Conservation (phyloP, 2,329 filamentous ascomycete species). For the Fusarium protoensiforme region DNA sequence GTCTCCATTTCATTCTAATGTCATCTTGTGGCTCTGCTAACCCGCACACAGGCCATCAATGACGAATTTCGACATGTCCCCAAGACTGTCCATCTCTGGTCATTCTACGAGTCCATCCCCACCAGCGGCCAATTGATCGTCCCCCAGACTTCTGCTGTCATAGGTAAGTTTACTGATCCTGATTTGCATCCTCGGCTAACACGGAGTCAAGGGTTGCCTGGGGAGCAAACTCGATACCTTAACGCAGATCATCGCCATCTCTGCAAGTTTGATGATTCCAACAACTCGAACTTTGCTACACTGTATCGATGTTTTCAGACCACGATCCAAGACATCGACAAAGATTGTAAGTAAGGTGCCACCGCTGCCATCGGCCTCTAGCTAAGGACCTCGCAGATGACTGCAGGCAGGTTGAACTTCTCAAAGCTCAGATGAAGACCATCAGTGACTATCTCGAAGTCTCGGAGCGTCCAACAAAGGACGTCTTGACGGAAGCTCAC, state of each 20-base stretch:
- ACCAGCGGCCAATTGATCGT: not conserved
- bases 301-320: not conserved
- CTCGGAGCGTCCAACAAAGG: not conserved
- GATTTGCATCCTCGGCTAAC: not conserved
- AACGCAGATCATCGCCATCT: not conserved
- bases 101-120: not conserved
- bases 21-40: not conserved
- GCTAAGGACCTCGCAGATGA: not conserved
- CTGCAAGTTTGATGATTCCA: not conserved
- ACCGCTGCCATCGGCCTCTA: too few species aligned
- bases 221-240: not conserved
- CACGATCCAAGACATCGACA: not conserved
- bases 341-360: not conserved
- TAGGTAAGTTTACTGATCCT: not conserved
- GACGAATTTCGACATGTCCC: not conserved
- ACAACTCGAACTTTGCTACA: not conserved
- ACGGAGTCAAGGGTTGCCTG: not conserved
- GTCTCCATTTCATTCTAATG: too few species aligned
- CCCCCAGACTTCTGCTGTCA: not conserved
- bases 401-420: not conserved
- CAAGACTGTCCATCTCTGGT: not conserved
- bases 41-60: not conserved
- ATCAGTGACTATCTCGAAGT: not conserved
- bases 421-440: not conserved
- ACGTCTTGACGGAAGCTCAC: not conserved